These are phyloP conservation scores for Panicum hallii DNA, from an alignment of 202 grass and related monocot genomes.

Conservation along the genomic window DNA sequence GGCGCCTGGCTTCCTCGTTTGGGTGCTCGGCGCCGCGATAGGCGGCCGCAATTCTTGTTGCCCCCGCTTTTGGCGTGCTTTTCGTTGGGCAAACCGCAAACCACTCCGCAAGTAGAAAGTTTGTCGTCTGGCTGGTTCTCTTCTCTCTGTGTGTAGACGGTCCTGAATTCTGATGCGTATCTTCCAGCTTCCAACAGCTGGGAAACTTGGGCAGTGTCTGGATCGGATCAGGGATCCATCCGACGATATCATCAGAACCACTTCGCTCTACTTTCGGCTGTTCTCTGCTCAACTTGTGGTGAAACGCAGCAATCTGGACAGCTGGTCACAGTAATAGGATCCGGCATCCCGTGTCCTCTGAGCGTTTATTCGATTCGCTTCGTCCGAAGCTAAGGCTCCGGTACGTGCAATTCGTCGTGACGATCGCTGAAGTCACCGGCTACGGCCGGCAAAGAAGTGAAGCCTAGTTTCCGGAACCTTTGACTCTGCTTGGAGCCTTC, in stretches of 20 bases:
- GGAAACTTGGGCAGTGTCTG: not conserved
- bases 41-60: not conserved
- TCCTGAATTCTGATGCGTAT: not conserved
- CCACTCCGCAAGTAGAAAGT: not conserved
- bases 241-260: not conserved
- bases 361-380: not conserved
- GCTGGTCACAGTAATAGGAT: not conserved
- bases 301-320: not conserved
- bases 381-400: not conserved
- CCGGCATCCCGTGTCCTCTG: not conserved
- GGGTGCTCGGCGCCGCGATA: not conserved
- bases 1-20: not conserved
- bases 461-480: not conserved
- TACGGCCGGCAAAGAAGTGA: not conserved
- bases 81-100: not conserved
- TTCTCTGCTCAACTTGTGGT: not conserved
- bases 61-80: not conserved
- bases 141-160: not conserved
- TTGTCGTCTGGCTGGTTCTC: not conserved
- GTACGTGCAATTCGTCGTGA: not conserved
- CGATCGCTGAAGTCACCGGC: not conserved
- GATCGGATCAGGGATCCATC: not conserved
- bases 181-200: not conserved
- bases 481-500: not conserved
- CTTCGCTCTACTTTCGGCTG: not conserved